phyloP scores from a whole-genome alignment of 306 rosid species.

The Ceratonia siliqua region DNA sequence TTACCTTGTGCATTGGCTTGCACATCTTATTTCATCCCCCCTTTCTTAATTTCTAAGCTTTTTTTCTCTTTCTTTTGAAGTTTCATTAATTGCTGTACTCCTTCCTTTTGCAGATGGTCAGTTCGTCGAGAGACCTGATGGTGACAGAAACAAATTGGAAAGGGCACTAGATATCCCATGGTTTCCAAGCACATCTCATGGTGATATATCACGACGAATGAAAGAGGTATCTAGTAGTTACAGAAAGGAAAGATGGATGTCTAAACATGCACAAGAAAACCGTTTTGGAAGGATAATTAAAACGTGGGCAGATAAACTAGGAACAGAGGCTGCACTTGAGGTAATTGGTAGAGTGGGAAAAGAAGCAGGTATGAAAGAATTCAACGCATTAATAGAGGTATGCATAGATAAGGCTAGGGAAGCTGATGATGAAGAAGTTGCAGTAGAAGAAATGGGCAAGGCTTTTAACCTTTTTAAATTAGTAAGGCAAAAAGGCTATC shows the following conservation, averaged over 20 bases:
- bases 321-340: slow-evolving; percentile 41
- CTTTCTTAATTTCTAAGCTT: not conserved
- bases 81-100: slow-evolving; percentile 2
- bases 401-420: slow-evolving; percentile 64
- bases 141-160: slow-evolving; percentile 22
- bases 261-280: slow-evolving; percentile 12
- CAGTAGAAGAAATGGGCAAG: slow-evolving; percentile 53
- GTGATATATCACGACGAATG: slow-evolving; percentile 16
- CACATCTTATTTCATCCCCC: not conserved
- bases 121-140: not conserved
- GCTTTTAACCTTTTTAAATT: slow-evolving; percentile 50
- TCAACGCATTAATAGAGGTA: slow-evolving; percentile 49
- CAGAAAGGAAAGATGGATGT: slow-evolving; percentile 66
- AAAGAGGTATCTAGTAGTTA: slow-evolving; percentile 55
- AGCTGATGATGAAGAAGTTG: slow-evolving; percentile 46
- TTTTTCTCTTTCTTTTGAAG: not conserved
- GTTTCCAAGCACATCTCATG: slow-evolving; percentile 22
- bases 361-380: slow-evolving; percentile 64
- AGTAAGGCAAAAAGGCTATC: slow-evolving; percentile 68
- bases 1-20: slow-evolving; percentile 9
- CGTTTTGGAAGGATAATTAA: slow-evolving; percentile 46
- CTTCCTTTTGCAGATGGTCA: slow-evolving; percentile 44
- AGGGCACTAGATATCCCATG: slow-evolving; percentile 41
- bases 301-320: slow-evolving; percentile 52
- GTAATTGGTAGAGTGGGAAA: slow-evolving; percentile 63